Evolutionary conservation across 2,329 filamentous ascomycete genomes (phyloP), one percentile per base, ranked within the genome.

Genomic region (Catunica adiposa): DNA sequence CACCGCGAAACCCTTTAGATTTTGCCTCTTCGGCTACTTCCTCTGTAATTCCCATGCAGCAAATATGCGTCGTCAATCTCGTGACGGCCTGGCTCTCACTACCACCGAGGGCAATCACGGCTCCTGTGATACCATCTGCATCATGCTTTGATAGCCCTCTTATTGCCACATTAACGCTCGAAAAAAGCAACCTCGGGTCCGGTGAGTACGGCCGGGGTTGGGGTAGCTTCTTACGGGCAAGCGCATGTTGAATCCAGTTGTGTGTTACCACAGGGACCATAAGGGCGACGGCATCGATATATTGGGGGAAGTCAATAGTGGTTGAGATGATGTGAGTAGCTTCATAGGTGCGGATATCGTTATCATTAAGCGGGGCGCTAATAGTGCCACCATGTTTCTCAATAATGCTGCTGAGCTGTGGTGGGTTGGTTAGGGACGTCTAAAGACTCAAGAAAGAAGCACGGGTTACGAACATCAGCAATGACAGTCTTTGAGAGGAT

Each of bases 261-360:
- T 86, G 81, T 61, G 82, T 89, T 26, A 97, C 82, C 1, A 97
- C 85, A 9, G 88, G 84, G 52, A 92, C 83, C 75, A 94, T 84
- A 60, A 79, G 73, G 51, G 87, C 84, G 60, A 84, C 76, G 1
- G 87, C 82, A 59, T 79, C 76, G 59, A 79, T 73, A 66, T 92
- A 97, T 63, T 90, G 81, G n/a, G 86, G 82, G 62, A 98, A 98
- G 66, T 98, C 89, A 68, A 88, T 85, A 1, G 85, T 90, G 58
- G 82, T 80, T 56, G 89, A 73, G 51, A 81, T 64, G 59, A 81
- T 75, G 62, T 80, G 78, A 22, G 77, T 77, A 52, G 73, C 70
- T 56, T 71, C 62, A 52, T 70, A 64, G 26, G 79, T 69, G 1
- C 69, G 68, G 14, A 79, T 65, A 14, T 70, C 69, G 61, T 74